Evolutionary conservation across 2,329 filamentous ascomycete genomes (phyloP), one percentile per base, ranked within the genome.

Genomic region (Ceratocystis destructans): DNA sequence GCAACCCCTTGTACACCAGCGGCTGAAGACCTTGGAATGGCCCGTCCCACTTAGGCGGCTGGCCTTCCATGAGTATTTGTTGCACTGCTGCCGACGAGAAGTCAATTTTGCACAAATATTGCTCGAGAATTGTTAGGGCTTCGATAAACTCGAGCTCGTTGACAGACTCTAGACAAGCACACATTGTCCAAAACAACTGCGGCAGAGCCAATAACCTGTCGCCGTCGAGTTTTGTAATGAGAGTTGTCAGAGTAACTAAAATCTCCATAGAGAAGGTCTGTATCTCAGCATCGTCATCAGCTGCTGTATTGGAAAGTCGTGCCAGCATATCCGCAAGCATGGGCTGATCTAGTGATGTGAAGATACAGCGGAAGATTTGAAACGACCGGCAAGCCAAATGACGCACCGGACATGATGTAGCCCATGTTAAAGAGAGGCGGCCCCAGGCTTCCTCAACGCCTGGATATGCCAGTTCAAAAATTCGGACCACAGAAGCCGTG

Each of bases 181-280:
- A 96, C 0, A 90, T 96, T 0, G 93, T 96, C 95, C 95, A 99
- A 76, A 99, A 97, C 0, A 99, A 79, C 72, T 97, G 93, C 1
- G 94, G 94, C 70, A 96, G 96, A n/a, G 86, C 85, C 61, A 96
- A 76, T 1, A 99, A 80, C 73, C 92, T 88, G 46, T 88, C 83
- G 0, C 88, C 81, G 22, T 92, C 87, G 33, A 97, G 78, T 66
- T 93, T 94, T 70, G 86, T 83, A 67, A 99, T 96, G 57, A 99
- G 87, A 0, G 91, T 91, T 73, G 95, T 92, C 64, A 99, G 76
- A 0, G 95, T 99, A 0, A 92, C 96, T 64, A 99, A 76, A 67
- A 99, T 97, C 73, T 99, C 95, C 87, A 97, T 93, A 0, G 94
- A 95, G 72, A 99, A 99, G 0, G 91, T 93, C 72, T 96, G 90